Percentiles rank a stretch among this genome's conserved stretches.
Evolutionary conservation across 108 stramenopile species (phyloP).

Genomic region (Pseudonitzschia delicatissima): DNA sequence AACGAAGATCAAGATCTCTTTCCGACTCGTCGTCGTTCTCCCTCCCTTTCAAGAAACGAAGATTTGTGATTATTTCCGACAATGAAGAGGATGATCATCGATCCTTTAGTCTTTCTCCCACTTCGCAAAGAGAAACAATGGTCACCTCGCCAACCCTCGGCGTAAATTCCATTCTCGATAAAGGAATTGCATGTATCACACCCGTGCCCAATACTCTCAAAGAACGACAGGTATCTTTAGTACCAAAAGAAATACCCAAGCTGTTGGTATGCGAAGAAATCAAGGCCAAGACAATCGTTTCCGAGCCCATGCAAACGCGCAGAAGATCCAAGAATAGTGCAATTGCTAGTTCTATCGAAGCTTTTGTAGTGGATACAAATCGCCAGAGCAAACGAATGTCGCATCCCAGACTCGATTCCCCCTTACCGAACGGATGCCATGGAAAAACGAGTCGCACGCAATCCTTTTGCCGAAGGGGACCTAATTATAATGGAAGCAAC

Average conservation of each 20-base stretch:
- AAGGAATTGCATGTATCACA: neutral
- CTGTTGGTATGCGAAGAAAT: too few relatives aligned
- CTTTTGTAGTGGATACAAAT: too few relatives aligned
- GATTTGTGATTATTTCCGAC: neutral
- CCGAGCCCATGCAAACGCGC: too few relatives aligned
- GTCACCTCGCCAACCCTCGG: neutral
- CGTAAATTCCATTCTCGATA: neutral
- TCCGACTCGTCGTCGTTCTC: too few relatives aligned
- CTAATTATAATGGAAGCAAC: conserved; percentile 41
- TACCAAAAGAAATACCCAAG: too few relatives aligned
- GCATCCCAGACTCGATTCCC: neutral
- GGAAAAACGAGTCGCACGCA: conserved; percentile 31
- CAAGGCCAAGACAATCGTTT: neutral
- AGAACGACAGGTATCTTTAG: too few relatives aligned
- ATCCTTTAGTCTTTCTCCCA: neutral
- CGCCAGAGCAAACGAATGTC: neutral
- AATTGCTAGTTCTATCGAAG: too few relatives aligned
- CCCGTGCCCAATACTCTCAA: neutral
- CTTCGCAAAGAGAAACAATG: neutral
- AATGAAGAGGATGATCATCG: neutral
- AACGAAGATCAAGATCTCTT: too few relatives aligned
- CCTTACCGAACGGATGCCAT: conserved; percentile 35
- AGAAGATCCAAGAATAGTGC: too few relatives aligned
- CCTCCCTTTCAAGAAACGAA: neutral
- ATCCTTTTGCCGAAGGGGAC: conserved; percentile 33